Percentiles rank a stretch among this genome's conserved stretches.
Evolutionary conservation across 163 green algal species (phyloP).

Genomic region (Scenedesmus sp.): DNA sequence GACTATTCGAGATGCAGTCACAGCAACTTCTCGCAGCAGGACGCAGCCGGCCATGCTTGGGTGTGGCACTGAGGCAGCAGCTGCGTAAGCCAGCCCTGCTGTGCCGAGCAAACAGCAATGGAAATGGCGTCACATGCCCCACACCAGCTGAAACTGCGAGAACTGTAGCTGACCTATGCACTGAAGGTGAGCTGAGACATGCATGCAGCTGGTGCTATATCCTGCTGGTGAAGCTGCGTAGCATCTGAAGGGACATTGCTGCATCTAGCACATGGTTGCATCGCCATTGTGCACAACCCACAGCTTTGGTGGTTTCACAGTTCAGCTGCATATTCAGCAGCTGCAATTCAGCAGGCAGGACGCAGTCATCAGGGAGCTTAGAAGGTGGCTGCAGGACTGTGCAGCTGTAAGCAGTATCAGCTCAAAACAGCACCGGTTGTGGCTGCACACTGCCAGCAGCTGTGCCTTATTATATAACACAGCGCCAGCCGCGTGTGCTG

Average conservation of each 20-base stretch:
- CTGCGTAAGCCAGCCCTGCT: conserved; percentile 1
- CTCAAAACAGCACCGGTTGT: too few species aligned
- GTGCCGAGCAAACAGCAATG: conserved; percentile 30
- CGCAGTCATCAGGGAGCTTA: too few species aligned
- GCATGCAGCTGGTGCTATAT: not conserved
- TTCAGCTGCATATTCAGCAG: not conserved
- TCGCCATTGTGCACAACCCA: not conserved
- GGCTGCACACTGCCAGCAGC: too few species aligned
- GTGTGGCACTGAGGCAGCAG: not conserved
- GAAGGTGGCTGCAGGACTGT: too few species aligned
- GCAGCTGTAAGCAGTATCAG: too few species aligned
- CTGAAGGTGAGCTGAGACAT: conserved; percentile 70
- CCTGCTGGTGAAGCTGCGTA: not conserved
- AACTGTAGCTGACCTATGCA: conserved; percentile 83
- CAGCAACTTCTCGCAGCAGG: not conserved
- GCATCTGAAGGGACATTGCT: not conserved
- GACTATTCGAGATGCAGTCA: not conserved
- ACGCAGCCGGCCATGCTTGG: conserved; percentile 2
- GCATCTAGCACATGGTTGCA: not conserved
- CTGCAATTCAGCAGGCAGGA: too few species aligned
- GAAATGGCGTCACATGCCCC: conserved; percentile 39
- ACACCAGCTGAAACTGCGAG: conserved; percentile 80
- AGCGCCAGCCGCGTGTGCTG: too few species aligned
- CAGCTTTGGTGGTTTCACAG: too few species aligned
- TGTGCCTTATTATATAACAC: too few species aligned